A percentile compares a stretch with the other conserved stretches of the same genome.
These are phyloP conservation scores for Sclerotinia trifoliorum DNA, from an alignment of 2,329 filamentous ascomycete genomes.

Conservation along the genomic window DNA sequence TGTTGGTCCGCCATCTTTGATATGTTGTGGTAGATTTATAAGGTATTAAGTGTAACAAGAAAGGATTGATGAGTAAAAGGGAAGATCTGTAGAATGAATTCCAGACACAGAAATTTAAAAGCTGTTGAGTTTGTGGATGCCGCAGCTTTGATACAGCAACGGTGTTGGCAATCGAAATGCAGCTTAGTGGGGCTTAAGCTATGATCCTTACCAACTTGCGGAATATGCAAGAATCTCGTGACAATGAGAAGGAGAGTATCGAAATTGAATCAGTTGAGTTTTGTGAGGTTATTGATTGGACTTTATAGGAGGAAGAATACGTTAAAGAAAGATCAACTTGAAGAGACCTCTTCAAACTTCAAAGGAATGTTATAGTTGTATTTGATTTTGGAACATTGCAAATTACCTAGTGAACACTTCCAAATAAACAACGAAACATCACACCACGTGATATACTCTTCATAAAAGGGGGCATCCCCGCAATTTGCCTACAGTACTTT, in stretches of 20 bases:
- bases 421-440: background rate
- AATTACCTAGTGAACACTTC: background rate
- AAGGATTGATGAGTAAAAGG: conserved; percentile 2
- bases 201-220: conserved; percentile 9
- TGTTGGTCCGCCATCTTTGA: conserved; percentile 44
- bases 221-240: conserved; percentile 6
- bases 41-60: background rate
- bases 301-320: background rate
- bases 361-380: background rate
- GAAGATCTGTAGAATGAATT: conserved; percentile 10
- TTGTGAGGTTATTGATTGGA: background rate
- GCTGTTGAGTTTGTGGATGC: conserved; percentile 22
- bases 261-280: background rate
- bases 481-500: no score
- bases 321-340: background rate
- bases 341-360: no score
- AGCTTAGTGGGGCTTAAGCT: conserved; percentile 21
- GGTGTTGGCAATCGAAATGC: conserved; percentile 23
- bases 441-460: background rate
- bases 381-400: background rate
- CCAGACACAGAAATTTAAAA: conserved; percentile 20
- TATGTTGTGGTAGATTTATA: conserved; percentile 8
- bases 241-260: background rate
- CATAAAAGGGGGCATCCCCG: conserved; percentile 16
- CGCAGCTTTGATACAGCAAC: conserved; percentile 23